These are phyloP conservation scores for Trametes cubensis DNA, from an alignment of 768 basidiomycete genomes.

Conservation along the genomic window DNA sequence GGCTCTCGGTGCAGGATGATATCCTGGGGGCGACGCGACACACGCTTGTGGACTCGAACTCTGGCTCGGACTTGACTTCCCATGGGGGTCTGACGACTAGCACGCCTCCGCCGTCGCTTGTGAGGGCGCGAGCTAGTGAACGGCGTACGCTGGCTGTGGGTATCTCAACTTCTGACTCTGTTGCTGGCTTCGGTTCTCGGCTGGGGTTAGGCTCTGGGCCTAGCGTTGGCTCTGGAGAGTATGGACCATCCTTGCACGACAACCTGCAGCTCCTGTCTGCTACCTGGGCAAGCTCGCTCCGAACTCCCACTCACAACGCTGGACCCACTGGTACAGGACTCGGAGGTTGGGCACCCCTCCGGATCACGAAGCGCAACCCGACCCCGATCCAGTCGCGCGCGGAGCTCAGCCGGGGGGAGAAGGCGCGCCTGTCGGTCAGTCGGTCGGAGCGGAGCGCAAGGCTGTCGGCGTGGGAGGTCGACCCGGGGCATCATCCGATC, in stretches of 20 bases:
- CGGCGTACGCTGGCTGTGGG: not conserved
- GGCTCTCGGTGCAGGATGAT: slow-evolving; percentile 17
- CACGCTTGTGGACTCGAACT: not conserved
- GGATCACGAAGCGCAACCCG: not conserved
- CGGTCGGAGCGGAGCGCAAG: slow-evolving; percentile 10
- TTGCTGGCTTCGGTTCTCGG: not conserved
- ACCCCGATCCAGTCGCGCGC: not conserved
- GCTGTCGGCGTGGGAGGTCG: slow-evolving; percentile 10
- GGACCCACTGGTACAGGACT: too few species aligned
- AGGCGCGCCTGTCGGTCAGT: not conserved
- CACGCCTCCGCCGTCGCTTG: slow-evolving; percentile 1
- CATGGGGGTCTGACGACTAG: not conserved
- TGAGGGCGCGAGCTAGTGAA: not conserved
- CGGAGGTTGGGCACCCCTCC: slow-evolving; percentile 9
- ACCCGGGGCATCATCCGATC: slow-evolving; percentile 20
- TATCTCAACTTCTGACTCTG: not conserved
- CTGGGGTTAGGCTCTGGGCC: not conserved
- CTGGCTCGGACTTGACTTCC: too few species aligned
- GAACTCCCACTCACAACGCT: too few species aligned
- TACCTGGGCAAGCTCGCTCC: not conserved
- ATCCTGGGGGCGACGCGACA: slow-evolving; percentile 2
- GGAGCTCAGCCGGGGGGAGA: not conserved
- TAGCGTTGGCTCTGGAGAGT: not conserved
- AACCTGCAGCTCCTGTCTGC: not conserved
- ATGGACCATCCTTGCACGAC: not conserved